These are phyloP conservation scores for Schoenoplectus tabernaemontani DNA, from an alignment of 202 grass and related monocot genomes.

Conservation along the genomic window DNA sequence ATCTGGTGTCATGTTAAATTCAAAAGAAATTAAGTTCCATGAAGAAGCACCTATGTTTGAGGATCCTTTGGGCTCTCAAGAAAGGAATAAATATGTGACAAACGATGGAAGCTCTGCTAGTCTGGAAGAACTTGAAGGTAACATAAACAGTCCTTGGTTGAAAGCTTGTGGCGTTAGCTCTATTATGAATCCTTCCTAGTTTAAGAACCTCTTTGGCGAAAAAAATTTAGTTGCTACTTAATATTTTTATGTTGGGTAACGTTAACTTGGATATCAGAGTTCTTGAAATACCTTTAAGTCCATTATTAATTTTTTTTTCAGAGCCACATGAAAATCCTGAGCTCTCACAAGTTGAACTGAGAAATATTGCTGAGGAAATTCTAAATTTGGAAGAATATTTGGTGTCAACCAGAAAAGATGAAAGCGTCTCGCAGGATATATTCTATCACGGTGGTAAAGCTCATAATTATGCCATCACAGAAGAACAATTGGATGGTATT, in stretches of 20 bases:
- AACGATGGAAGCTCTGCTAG: neutral
- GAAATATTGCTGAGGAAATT: slow-evolving; percentile 26
- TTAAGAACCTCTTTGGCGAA: neutral
- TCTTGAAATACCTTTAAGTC: neutral
- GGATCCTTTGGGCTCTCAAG: slow-evolving; percentile 28
- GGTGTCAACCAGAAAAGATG: slow-evolving; percentile 20
- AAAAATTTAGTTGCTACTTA: neutral
- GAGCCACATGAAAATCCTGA: slow-evolving; percentile 7
- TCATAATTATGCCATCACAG: neutral
- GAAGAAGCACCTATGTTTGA: slow-evolving; percentile 29
- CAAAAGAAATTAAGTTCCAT: neutral
- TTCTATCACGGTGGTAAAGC: neutral
- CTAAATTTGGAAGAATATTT: slow-evolving; percentile 22
- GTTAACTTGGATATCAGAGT: neutral
- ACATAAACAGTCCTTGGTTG: neutral
- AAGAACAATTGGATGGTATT: slow-evolving; percentile 7
- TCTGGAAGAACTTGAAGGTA: slow-evolving; percentile 12
- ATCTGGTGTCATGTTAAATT: slow-evolving; percentile 39
- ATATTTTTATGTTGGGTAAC: neutral
- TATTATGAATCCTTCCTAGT: neutral
- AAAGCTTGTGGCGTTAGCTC: neutral
- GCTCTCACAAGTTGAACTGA: slow-evolving; percentile 20
- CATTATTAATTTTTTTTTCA: neutral
- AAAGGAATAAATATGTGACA: neutral
- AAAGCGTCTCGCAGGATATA: neutral